Conservation (phyloP, 805 yeast genomes). For the Kazachstania viticola region DNA sequence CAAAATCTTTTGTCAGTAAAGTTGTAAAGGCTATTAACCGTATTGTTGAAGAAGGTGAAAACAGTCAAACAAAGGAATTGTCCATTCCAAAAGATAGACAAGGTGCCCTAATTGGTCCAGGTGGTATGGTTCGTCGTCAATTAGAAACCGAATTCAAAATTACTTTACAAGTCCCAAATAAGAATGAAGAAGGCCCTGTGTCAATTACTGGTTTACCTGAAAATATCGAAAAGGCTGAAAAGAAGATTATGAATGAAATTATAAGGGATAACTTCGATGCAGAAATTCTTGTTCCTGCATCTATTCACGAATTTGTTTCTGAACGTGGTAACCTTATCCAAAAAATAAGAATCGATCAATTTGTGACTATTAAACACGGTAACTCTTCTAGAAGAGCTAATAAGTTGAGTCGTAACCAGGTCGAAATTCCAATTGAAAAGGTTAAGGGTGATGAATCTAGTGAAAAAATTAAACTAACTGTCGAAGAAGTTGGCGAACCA, state of each 20-base stretch:
- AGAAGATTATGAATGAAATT: constrained; percentile 42
- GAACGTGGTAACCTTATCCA: constrained; percentile 57
- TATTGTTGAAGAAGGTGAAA: constrained; percentile 55
- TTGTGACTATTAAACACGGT: constrained; percentile 52
- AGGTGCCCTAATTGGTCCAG: constrained; percentile 67
- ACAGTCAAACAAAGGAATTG: constrained; percentile 38
- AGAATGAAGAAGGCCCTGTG: constrained; percentile 38
- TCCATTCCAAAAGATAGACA: constrained; percentile 65
- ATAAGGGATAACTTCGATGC: constrained; percentile 46
- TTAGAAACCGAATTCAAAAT: constrained; percentile 63
- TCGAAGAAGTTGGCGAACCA: constrained; percentile 27
- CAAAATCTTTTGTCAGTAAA: constrained; percentile 57
- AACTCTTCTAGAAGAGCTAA: constrained; percentile 37
- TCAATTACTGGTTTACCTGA: constrained; percentile 57
- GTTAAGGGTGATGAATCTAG: constrained; percentile 25
- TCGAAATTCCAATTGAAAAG: constrained; percentile 37
- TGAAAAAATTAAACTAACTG: constrained; percentile 37
- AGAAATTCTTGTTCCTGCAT: constrained; percentile 45
- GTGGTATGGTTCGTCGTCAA: constrained; percentile 62
- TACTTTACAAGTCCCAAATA: constrained; percentile 54
- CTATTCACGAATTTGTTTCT: constrained; percentile 46
- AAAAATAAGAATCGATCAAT: constrained; percentile 38
- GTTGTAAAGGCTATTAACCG: constrained; percentile 50
- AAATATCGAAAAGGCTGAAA: constrained; percentile 49
- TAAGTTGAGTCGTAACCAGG: constrained; percentile 33